Evolutionary conservation across 2,329 filamentous ascomycete species (phyloP), one percentile per base, ranked within the genome.

Genomic region (Arthrobotrys sinensis): DNA sequence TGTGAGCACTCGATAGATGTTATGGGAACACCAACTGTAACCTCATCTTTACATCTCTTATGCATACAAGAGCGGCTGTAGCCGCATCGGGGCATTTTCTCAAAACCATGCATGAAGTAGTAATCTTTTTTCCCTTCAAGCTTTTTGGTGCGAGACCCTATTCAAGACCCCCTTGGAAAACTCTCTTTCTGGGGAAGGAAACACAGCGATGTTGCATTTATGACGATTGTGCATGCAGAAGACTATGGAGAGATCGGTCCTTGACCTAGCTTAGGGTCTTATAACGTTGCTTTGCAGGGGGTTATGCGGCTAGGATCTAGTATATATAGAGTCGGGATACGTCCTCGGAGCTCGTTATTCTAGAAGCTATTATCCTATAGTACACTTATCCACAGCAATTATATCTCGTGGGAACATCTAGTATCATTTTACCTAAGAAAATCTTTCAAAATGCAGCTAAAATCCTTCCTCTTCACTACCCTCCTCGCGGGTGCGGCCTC

Each of bases 381-480:
- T 28, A 48, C 52, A 36, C 38, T 28, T 52, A 24, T 60, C 28
- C 11, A 40, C 2, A 55, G 34, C 24, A 14, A 4, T 8, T 7
- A 72, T 46, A 72, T 14, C 43, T 19, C 4, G 1, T 50, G 14
- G 10, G 7, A 36, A 46, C 6, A 52, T 10, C 7, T 43, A n/a
- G 10, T 48, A 60, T 48, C 28, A 32, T 38, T 14, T 24, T 38
- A 50, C 24, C 50, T 4, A 62, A 62, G 14, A 62, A 64, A 24
- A 21, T 38, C 36, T 19, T 24, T 14, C 19, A 60, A 65, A 50
- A 78, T 78, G 75, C 67, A 78, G 11, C 16, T 72, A 1, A 71
- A 63, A 64, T 46, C 75, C 43, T 19, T 60, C 36, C 36, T 72
- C 52, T 32, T 78, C 63, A 48, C 67, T 21, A 34, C 67, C 36